phyloP scores from a whole-genome alignment of 345 rosid genomes.

The Gossypium thurberi region DNA sequence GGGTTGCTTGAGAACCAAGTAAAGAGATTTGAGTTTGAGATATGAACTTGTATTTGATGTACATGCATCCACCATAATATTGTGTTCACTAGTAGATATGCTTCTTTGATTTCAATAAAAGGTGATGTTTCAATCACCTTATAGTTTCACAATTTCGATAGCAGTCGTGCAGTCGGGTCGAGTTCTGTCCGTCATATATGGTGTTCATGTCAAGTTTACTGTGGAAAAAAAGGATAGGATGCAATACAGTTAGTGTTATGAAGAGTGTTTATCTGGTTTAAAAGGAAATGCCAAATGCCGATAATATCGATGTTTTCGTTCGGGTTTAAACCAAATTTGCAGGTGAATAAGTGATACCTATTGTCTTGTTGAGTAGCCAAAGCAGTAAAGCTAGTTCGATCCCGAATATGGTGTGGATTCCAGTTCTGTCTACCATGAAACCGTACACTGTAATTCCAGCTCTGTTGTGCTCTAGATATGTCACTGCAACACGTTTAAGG shows the following conservation, averaged over 20 bases:
- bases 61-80: neutral
- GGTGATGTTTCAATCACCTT: neutral
- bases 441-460: constrained; percentile 89
- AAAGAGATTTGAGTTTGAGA: neutral
- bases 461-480: constrained; percentile 69
- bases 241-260: neutral
- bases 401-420: constrained; percentile 77
- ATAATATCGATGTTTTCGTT: neutral
- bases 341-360: neutral
- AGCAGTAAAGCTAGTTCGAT: constrained; percentile 72
- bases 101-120: neutral
- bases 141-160: neutral
- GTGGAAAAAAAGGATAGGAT: neutral
- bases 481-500: constrained; percentile 41
- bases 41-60: neutral
- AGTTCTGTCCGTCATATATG: neutral
- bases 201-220: constrained; percentile 4
- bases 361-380: constrained; percentile 78
- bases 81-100: neutral
- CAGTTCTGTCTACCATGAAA: constrained; percentile 75
- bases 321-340: neutral
- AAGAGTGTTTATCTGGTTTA: neutral
- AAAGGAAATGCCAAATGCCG: neutral
- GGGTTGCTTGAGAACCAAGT: neutral
- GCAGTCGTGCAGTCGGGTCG: neutral